A percentile compares a stretch with the other conserved stretches of the same genome.
Evolutionary conservation across 1,139 yeast genomes (phyloP).

Genomic region (Debaryomyces psychrophilus): DNA sequence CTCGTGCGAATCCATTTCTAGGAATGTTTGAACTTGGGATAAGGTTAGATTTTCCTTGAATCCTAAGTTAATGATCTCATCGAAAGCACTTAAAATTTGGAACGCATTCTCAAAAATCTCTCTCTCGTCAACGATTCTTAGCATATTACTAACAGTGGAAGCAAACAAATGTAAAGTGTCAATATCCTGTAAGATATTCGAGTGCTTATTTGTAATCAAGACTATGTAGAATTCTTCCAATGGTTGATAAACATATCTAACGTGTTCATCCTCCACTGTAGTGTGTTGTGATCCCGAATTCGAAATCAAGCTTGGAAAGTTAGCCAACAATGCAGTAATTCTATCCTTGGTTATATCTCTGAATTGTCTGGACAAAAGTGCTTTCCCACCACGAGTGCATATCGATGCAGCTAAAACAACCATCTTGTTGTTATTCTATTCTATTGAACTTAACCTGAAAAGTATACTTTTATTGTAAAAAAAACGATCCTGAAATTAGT

Average conservation of each 20-base stretch:
- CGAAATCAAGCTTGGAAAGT: constrained; percentile 80
- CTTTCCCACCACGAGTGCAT: constrained; percentile 94
- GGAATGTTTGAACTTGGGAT: constrained; percentile 82
- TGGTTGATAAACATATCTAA: constrained; percentile 94
- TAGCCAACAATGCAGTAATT: constrained; percentile 82
- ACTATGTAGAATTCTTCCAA: constrained; percentile 93
- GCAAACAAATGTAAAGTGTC: constrained; percentile 88
- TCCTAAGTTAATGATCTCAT: constrained; percentile 89
- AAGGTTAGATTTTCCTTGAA: constrained; percentile 85
- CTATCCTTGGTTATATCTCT: constrained; percentile 83
- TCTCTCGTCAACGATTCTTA: constrained; percentile 76
- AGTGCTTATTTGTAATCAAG: constrained; percentile 85
- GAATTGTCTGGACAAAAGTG: constrained; percentile 91
- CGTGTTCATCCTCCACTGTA: constrained; percentile 89
- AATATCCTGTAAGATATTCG: constrained; percentile 93
- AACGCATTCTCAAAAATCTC: constrained; percentile 86
- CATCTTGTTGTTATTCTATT: constrained; percentile 20
- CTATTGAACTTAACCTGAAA: neutral
- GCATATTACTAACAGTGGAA: constrained; percentile 74
- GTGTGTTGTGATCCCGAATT: constrained; percentile 83
- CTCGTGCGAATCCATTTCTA: constrained; percentile 98
- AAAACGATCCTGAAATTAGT: neutral
- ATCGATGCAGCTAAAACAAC: constrained; percentile 88
- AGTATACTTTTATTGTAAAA: neutral
- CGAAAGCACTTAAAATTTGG: constrained; percentile 89